A percentile compares a stretch with the other conserved stretches of the same genome.
These are phyloP conservation scores for Trifolium dubium DNA, from an alignment of 306 rosid species.

Conservation along the genomic window DNA sequence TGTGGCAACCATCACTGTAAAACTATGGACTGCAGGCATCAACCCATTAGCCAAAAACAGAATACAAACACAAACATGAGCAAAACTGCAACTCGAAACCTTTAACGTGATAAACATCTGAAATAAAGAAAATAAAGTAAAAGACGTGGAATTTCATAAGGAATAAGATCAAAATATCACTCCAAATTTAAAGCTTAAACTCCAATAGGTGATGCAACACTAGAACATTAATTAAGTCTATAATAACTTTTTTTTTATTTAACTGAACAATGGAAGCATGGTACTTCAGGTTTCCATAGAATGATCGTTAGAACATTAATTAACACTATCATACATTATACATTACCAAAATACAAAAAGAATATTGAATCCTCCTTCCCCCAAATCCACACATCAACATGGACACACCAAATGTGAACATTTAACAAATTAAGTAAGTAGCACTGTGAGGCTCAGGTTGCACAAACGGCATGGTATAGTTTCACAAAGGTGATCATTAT, in stretches of 20 bases:
- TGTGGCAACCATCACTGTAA: background rate
- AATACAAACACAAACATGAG: background rate
- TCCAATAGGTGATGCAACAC: background rate
- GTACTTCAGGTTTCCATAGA: constrained; percentile 33
- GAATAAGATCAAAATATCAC: background rate
- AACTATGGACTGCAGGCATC: background rate
- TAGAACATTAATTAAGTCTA: no score
- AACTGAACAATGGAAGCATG: constrained; percentile 31
- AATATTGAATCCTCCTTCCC: no score
- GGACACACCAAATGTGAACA: no score
- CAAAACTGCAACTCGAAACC: no score
- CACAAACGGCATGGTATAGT: no score
- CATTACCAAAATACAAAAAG: no score
- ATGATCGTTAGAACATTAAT: constrained; percentile 8
- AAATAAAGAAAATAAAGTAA: constrained; percentile 19
- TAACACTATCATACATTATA: no score
- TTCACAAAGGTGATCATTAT: no score
- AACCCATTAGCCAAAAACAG: background rate
- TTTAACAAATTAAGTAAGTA: no score
- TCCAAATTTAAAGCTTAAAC: background rate
- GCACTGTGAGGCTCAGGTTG: no score
- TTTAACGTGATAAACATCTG: no score
- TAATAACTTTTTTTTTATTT: background rate
- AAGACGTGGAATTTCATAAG: background rate
- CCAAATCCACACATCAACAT: no score